A percentile compares a stretch with the other conserved stretches of the same genome.
phyloP scores from a whole-genome alignment of 2,329 filamentous ascomycete species.

The Xylariaceae sp. region DNA sequence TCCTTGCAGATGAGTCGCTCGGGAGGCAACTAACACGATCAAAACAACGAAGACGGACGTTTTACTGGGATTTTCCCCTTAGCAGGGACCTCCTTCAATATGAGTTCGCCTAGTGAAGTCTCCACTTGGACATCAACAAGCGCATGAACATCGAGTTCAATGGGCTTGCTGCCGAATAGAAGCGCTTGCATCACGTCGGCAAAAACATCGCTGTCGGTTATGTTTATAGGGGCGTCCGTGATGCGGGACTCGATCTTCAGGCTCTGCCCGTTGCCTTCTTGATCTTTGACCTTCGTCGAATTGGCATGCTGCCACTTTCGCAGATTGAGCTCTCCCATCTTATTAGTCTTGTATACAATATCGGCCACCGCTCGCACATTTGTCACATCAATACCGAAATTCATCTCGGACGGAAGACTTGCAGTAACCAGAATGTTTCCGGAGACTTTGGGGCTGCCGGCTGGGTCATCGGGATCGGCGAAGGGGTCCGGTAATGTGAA shows the following conservation, averaged over 20 bases:
- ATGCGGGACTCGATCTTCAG: constrained; percentile 73
- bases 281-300: constrained; percentile 61
- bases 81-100: constrained; percentile 77
- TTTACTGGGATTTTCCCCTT: constrained; percentile 85
- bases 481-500: constrained; percentile 78
- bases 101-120: constrained; percentile 75
- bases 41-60: constrained; percentile 68
- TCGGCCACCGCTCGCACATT: constrained; percentile 71
- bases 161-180: constrained; percentile 63
- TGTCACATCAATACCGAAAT: constrained; percentile 74
- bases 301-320: constrained; percentile 78
- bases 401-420: constrained; percentile 75
- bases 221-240: constrained; percentile 70
- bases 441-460: constrained; percentile 71
- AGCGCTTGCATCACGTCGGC: constrained; percentile 74
- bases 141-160: constrained; percentile 71
- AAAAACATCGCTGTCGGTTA: constrained; percentile 75
- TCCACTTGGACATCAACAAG: constrained; percentile 75
- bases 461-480: constrained; percentile 67
- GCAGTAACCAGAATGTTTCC: constrained; percentile 77
- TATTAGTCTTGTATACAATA: constrained; percentile 69
- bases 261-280: constrained; percentile 51
- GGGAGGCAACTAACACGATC: constrained; percentile 37
- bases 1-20: constrained; percentile 22
- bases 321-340: constrained; percentile 76